Percentiles rank a stretch among this genome's conserved stretches.
Evolutionary conservation across 202 grass and related monocot species (phyloP).

Genomic region (Schoenoplectus tabernaemontani): DNA sequence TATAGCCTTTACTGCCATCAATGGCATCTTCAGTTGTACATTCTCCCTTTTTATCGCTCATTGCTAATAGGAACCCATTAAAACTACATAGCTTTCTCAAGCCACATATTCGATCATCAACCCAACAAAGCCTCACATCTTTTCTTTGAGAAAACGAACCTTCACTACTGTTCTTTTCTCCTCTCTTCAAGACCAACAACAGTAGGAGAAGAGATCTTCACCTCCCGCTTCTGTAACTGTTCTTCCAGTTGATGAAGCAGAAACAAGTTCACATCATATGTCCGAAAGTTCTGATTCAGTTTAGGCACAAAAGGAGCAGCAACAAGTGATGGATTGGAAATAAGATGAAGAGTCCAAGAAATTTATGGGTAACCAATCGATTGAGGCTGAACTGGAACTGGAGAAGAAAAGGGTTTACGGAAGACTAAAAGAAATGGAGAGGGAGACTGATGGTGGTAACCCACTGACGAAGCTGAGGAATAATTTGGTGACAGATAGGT

Average conservation of each 20-base stretch:
- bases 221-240: slow-evolving; percentile 26
- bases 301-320: slow-evolving; percentile 30
- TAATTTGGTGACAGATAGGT: slow-evolving; percentile 42
- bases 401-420: slow-evolving; percentile 88
- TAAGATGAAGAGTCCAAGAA: slow-evolving; percentile 94
- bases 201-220: slow-evolving; percentile 16
- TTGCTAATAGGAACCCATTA: not conserved
- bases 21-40: slow-evolving; percentile 20
- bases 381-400: slow-evolving; percentile 82
- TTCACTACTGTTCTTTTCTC: slow-evolving; percentile 31
- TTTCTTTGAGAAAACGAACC: slow-evolving; percentile 13
- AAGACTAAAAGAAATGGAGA: slow-evolving; percentile 72
- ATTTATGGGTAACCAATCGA: slow-evolving; percentile 97
- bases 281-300: slow-evolving; percentile 4
- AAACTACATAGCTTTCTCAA: not conserved
- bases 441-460: slow-evolving; percentile 55
- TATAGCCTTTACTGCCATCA: not conserved
- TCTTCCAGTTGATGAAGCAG: slow-evolving; percentile 22
- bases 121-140: not conserved
- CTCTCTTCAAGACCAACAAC: slow-evolving; percentile 25
- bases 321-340: slow-evolving; percentile 95
- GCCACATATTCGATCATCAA: slow-evolving; percentile 3
- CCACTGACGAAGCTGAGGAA: slow-evolving; percentile 45
- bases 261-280: not conserved
- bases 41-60: not conserved